Evolutionary conservation across 2,329 filamentous ascomycete species (phyloP), one percentile per base, ranked within the genome.

Genomic region (Pseudohalonectria lignicola): DNA sequence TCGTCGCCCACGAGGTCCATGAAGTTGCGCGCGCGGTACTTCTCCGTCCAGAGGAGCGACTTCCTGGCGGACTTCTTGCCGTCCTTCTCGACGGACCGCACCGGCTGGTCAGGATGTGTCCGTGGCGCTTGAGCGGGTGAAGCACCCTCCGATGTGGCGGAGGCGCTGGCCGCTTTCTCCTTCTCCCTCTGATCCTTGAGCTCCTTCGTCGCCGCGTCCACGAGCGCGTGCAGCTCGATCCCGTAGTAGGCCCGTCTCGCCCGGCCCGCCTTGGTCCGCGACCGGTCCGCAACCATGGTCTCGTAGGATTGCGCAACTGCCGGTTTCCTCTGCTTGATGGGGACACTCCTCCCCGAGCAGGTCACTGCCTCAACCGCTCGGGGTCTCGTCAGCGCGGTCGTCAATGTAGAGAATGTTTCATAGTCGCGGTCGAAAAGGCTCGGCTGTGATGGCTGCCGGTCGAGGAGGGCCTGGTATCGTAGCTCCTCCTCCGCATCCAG

Each of bases 1-100:
- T 98, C 92, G 49, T 98, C 92, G 20, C 93, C 93, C 34, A 94
- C 86, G 0, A 98, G 69, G 49, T 98, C 92, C 49, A 88, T 84
- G 51, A 96, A 98, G 49, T 79, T 90, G 43, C 78, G 77, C 20
- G 92, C 92, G 26, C 92, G 80, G 54, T 98, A 98, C 56, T 98
- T 98, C 55, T 98, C 92, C 0, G 90, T 94, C 92, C 92, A 98
- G 53, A 98, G 66, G 23, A 86, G 57, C 0, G 76, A 71, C 44
- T 60, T 64, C 42, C 62, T 69, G 43, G 62, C 68, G 40, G 34
- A 31, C 2, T 50, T 37, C 23, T 39, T 23, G 36, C 43, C n/a
- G 41, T 37, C 38, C 3, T 12, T 17, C 44, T 74, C 69, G 13
- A 69, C 57, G 1, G 69, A 67, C 17, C 48, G 57, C 13, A 68